A percentile compares a stretch with the other conserved stretches of the same genome.
Conservation (phyloP, 1,284 basidiomycete genomes). For the Apiotrichum gamsii region DNA sequence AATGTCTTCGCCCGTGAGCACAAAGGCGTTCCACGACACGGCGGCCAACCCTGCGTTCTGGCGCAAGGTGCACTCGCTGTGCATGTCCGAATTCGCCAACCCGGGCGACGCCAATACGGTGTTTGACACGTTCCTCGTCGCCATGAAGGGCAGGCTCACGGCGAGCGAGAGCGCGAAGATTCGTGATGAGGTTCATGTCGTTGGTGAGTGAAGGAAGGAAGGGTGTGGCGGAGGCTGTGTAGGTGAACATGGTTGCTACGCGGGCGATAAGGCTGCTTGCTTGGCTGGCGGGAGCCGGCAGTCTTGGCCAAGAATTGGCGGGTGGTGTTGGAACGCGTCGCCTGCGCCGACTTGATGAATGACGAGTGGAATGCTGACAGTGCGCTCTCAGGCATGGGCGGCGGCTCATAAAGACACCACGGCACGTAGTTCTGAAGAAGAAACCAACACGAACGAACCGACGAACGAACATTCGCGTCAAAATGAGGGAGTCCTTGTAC, state of each 20-base stretch:
- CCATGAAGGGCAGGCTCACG: conserved; percentile 41
- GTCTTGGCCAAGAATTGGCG: no score
- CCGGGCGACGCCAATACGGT: conserved; percentile 55
- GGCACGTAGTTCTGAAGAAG: neutral
- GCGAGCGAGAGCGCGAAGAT: conserved; percentile 48
- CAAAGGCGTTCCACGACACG: conserved; percentile 56
- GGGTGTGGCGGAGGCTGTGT: no score
- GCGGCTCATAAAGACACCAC: conserved; percentile 3
- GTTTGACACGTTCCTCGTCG: conserved; percentile 44
- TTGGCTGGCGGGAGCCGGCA: no score
- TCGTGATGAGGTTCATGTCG: conserved; percentile 44
- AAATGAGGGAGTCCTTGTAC: conserved; percentile 1
- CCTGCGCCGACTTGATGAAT: neutral
- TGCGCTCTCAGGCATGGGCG: conserved; percentile 16
- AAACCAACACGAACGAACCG: neutral
- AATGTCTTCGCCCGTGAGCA: conserved; percentile 27
- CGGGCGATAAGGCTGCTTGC: no score
- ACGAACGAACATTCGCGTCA: neutral
- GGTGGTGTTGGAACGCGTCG: no score
- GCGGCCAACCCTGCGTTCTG: conserved; percentile 71
- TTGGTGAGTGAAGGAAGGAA: conserved; percentile 18
- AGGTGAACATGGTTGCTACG: no score
- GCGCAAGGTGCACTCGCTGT: conserved; percentile 60
- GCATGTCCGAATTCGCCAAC: conserved; percentile 62
- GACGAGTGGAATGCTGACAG: no score